A percentile compares a stretch with the other conserved stretches of the same genome.
phyloP scores from a whole-genome alignment of 257 asterid genomes.

The Haberlea rhodopensis region DNA sequence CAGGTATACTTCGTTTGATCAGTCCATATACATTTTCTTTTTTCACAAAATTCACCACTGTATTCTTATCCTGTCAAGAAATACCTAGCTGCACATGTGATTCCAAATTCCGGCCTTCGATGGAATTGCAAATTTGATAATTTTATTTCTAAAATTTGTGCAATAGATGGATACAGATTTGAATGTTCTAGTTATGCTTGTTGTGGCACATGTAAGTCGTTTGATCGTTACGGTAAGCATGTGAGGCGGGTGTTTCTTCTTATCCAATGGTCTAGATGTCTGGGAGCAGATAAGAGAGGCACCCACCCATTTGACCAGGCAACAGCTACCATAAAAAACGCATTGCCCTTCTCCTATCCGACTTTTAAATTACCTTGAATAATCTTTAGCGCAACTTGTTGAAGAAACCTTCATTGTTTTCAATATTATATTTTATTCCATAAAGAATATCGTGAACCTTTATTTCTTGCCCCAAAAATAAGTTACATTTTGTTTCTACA shows the following conservation, averaged over 20 bases:
- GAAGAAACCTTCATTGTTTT: background rate
- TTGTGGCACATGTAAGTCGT: background rate
- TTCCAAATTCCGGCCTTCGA: background rate
- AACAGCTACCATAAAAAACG: background rate
- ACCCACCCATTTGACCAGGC: background rate
- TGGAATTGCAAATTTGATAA: background rate
- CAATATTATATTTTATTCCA: background rate
- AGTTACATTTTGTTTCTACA: background rate
- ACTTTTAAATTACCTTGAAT: background rate
- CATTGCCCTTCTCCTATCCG: background rate
- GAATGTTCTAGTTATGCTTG: background rate
- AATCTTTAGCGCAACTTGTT: background rate
- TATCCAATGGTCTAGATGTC: background rate
- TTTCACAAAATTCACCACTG: background rate
- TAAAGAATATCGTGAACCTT: too few relatives aligned
- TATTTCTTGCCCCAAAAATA: background rate
- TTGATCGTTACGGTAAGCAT: background rate
- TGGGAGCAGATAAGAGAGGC: background rate
- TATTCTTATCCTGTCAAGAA: background rate
- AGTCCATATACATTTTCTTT: background rate
- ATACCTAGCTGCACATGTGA: background rate
- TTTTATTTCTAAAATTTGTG: background rate
- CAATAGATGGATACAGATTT: background rate
- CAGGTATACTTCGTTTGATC: conserved; percentile 48
- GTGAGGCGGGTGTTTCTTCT: background rate